Evolutionary conservation across 345 rosid species (phyloP).

Genomic region (Ceriops zippeliana): DNA sequence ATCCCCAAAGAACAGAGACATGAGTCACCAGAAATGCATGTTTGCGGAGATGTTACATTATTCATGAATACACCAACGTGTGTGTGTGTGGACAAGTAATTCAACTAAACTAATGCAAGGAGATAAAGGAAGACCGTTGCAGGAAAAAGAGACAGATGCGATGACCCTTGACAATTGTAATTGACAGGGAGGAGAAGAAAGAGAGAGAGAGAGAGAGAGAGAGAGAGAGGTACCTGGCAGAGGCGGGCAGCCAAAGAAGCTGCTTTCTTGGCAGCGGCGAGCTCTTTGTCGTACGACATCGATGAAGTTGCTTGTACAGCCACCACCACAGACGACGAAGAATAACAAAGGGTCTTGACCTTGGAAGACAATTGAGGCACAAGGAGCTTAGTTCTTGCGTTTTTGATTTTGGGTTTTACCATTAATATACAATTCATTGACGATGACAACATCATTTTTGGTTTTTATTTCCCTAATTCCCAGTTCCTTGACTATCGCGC

Average conservation of each 20-base stretch:
- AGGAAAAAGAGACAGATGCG: too few species aligned
- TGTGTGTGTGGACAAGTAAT: too few species aligned
- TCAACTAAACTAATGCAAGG: too few species aligned
- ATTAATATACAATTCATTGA: not conserved
- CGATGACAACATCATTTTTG: not conserved
- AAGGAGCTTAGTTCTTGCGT: not conserved
- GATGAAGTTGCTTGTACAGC: conserved; percentile 20
- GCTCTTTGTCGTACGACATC: conserved; percentile 70
- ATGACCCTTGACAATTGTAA: too few species aligned
- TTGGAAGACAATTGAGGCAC: conserved; percentile 8
- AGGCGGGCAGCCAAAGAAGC: conserved; percentile 86
- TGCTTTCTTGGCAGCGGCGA: conserved; percentile 88
- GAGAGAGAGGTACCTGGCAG: conserved; percentile 51
- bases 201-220: not conserved
- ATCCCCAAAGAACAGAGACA: too few species aligned
- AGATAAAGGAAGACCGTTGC: too few species aligned
- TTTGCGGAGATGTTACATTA: too few species aligned
- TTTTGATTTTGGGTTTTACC: conserved; percentile 6
- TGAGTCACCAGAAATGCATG: too few species aligned
- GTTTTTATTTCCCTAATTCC: too few species aligned
- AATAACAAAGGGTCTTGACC: not conserved
- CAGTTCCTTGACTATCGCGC: too few species aligned
- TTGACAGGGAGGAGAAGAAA: too few species aligned
- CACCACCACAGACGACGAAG: not conserved
- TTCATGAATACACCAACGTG: too few species aligned